These are phyloP conservation scores for Capsicum rhomboideum DNA, from an alignment of 257 asterid species.

Conservation along the genomic window DNA sequence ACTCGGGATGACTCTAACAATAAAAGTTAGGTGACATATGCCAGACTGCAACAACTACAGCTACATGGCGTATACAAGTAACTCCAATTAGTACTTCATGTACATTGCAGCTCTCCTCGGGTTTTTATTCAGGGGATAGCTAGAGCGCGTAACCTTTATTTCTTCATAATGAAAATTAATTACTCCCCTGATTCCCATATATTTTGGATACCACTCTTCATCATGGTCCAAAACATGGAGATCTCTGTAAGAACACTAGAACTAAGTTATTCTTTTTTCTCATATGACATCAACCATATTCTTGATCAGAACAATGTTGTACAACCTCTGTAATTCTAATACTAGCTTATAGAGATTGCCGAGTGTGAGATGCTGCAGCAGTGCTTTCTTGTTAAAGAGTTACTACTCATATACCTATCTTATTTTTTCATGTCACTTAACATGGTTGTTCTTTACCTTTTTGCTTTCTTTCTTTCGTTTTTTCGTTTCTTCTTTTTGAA, in stretches of 20 bases:
- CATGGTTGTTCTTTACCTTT: background rate
- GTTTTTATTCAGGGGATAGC: background rate
- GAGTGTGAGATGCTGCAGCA: background rate
- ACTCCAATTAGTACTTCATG: background rate
- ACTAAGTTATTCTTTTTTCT: background rate
- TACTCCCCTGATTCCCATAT: background rate
- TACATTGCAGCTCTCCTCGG: background rate
- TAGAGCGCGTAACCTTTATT: background rate
- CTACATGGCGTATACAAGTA: background rate
- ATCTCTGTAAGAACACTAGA: background rate
- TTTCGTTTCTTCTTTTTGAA: too few relatives aligned
- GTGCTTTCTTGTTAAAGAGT: background rate
- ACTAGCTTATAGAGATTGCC: background rate
- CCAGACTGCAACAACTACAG: background rate
- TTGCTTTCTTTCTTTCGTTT: background rate
- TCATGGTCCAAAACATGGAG: background rate
- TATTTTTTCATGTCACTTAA: background rate
- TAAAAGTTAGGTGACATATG: conserved; percentile 34
- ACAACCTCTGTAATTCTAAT: background rate
- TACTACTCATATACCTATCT: background rate
- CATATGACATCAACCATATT: background rate
- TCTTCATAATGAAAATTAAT: background rate
- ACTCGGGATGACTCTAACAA: conserved; percentile 68
- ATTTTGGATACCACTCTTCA: background rate
- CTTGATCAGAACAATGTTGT: background rate